These are phyloP conservation scores for Fusarium xyrophilum DNA, from an alignment of 2,329 filamentous ascomycete genomes.

Conservation along the genomic window DNA sequence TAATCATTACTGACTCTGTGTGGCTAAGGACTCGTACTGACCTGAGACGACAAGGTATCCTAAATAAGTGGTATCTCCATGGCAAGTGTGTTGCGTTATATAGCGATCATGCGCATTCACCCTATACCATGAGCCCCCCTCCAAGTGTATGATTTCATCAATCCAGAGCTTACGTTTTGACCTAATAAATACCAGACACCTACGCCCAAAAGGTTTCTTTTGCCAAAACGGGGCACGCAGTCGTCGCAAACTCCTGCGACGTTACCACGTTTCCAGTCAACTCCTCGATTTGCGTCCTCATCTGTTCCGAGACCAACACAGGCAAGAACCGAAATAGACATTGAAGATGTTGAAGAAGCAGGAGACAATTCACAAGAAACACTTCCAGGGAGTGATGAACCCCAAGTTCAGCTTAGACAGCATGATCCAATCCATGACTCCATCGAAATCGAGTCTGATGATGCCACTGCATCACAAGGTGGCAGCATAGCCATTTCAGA, in stretches of 20 bases:
- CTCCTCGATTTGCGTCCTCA: conserved; percentile 49
- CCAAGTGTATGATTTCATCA: conserved; percentile 34
- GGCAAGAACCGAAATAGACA: conserved; percentile 33
- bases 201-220: conserved; percentile 50
- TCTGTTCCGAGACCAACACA: conserved; percentile 44
- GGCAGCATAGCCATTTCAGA: neutral
- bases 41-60: neutral
- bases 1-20: neutral
- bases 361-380: conserved; percentile 27
- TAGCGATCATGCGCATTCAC: conserved; percentile 27
- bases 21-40: neutral
- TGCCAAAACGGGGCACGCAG: conserved; percentile 46
- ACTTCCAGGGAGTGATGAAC: conserved; percentile 2
- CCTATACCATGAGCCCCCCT: conserved; percentile 39
- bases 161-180: neutral
- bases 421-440: conserved; percentile 33
- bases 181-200: conserved; percentile 46
- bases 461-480: conserved; percentile 25
- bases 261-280: conserved; percentile 47
- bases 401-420: conserved; percentile 3
- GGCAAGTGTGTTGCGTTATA: neutral
- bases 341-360: conserved; percentile 48
- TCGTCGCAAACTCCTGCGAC: conserved; percentile 44
- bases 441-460: conserved; percentile 43
- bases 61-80: neutral